These are phyloP conservation scores for Astrothelium macrocarpum DNA, from an alignment of 495 filamentous ascomycete species.

Conservation along the genomic window DNA sequence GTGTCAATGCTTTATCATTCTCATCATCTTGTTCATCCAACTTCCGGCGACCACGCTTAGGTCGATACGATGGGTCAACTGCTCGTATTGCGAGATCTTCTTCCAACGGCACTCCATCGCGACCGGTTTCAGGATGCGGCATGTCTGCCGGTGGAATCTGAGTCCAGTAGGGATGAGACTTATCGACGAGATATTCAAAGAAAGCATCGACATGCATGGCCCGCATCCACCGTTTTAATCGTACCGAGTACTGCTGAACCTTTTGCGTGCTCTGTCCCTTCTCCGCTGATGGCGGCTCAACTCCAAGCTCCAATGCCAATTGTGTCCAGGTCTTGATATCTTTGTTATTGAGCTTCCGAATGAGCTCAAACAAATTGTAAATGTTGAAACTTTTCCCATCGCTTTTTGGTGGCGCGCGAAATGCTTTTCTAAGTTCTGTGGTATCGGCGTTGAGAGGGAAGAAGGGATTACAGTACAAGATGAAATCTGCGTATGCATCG, in stretches of 20 bases:
- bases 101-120: slow-evolving; percentile 82
- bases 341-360: slow-evolving; percentile 70
- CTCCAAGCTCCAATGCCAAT: slow-evolving; percentile 78
- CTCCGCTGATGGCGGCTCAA: slow-evolving; percentile 72
- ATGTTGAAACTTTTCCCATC: slow-evolving; percentile 89
- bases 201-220: slow-evolving; percentile 97
- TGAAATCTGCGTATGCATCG: slow-evolving; percentile 78
- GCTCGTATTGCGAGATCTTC: slow-evolving; percentile 89
- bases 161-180: slow-evolving; percentile 73
- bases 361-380: slow-evolving; percentile 70
- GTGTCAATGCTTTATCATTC: not conserved
- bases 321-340: slow-evolving; percentile 97
- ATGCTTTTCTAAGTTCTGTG: slow-evolving; percentile 63
- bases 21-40: slow-evolving; percentile 68
- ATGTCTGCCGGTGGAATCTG: slow-evolving; percentile 59
- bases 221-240: slow-evolving; percentile 97
- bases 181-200: slow-evolving; percentile 80
- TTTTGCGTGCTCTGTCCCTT: slow-evolving; percentile 94
- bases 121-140: slow-evolving; percentile 53
- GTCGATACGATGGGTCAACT: slow-evolving; percentile 79
- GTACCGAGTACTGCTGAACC: slow-evolving; percentile 92
- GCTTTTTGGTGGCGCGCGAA: slow-evolving; percentile 77
- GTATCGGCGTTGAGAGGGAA: slow-evolving; percentile 31
- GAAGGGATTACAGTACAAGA: slow-evolving; percentile 64
- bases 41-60: slow-evolving; percentile 76